Percentiles rank a stretch among this genome's conserved stretches.
Evolutionary conservation across 805 yeast species (phyloP).

Genomic region (Spathaspora sp.): DNA sequence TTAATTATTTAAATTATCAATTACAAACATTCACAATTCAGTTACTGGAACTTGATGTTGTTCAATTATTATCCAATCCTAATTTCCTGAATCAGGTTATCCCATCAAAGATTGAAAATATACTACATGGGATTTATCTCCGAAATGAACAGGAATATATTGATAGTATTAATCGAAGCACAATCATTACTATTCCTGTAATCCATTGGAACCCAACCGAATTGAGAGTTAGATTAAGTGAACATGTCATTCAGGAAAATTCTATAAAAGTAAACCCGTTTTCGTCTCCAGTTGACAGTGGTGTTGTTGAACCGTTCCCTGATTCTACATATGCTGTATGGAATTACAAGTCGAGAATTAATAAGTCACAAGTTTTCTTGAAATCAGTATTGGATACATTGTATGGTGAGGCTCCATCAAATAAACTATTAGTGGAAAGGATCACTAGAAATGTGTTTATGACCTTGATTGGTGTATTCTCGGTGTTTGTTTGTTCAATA

Average conservation of each 20-base stretch:
- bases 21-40: background rate
- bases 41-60: constrained; percentile 3
- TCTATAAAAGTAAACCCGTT: background rate
- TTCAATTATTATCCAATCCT: constrained; percentile 2
- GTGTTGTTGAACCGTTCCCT: background rate
- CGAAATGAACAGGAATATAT: constrained; percentile 17
- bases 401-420: background rate
- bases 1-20: constrained; percentile 3
- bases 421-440: background rate
- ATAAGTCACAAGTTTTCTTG: background rate
- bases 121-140: constrained; percentile 15
- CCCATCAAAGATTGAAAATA: constrained; percentile 2
- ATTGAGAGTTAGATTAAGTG: background rate
- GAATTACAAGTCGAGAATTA: background rate
- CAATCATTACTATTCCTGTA: constrained; percentile 18
- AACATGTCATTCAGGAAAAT: background rate
- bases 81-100: background rate
- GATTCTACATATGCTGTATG: background rate
- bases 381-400: background rate
- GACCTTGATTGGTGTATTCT: background rate
- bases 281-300: background rate
- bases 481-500: background rate
- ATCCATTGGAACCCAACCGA: constrained; percentile 3
- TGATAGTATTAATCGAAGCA: constrained; percentile 9
- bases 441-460: background rate